Evolutionary conservation across 352 stramenopile genomes (phyloP), one percentile per base, ranked within the genome.

Genomic region (Globisporangium paroecandrum): DNA sequence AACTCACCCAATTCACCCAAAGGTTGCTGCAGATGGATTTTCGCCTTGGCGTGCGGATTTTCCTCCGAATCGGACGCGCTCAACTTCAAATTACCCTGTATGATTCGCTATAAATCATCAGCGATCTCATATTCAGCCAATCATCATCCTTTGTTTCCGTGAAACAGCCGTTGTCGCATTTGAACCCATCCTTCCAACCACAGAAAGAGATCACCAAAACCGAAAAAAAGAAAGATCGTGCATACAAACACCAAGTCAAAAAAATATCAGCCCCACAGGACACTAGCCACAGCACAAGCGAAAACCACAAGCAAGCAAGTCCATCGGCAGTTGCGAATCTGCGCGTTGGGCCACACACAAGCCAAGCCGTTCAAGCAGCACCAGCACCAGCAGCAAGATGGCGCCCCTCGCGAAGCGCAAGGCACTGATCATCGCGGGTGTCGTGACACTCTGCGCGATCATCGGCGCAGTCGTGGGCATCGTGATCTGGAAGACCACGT

Each of bases 361-460:
- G 18, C 13, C 32, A 15, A 65, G 7, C 34, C 29, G 29, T 32
- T 38, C 55, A n/a, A 57, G 3, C 62, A 57, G 24, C 8, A 51
- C 1, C 1, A 65, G 68, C 47, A 68, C 25, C 36, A 64, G 27
- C n/a, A 58, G 43, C 24, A 65, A 62, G 46, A 57, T 54, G 60
- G 15, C 62, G 25, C 43, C 64, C 9, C 29, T 66, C 46, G 38
- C 64, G 18, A 66, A 83, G 59, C 79, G 79, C 62, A 83, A 82
- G 63, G 70, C 77, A 20, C 64, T 86, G 18, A 67, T 82, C 34
- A 79, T 83, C 61, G 53, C 62, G 15, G 62, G 68, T 34, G 64
- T 83, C 6, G 76, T 86, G 29, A 77, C 80, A 65, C 60, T 82
- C 25, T 83, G 70, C 61, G 78, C 78, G 38, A 66, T 86, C 32